Conservation (phyloP, 768 basidiomycete species). For the Mycena latifolia region DNA sequence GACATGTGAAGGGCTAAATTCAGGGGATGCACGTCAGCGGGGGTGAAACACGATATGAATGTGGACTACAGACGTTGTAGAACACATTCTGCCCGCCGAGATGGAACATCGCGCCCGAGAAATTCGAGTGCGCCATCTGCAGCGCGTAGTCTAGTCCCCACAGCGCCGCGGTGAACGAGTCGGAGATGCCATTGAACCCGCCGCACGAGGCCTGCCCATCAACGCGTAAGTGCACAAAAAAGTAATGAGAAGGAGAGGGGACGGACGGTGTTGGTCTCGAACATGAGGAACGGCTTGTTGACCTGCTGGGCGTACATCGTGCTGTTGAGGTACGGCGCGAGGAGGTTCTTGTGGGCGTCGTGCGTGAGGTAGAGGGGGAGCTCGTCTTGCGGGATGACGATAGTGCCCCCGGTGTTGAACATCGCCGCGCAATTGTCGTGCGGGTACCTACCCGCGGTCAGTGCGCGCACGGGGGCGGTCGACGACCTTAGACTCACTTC, state of each 20-base stretch:
- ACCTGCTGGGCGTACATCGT: constrained; percentile 46
- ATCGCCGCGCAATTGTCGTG: background rate
- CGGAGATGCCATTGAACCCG: constrained; percentile 63
- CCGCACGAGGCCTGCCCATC: constrained; percentile 63
- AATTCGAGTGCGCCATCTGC: constrained; percentile 58
- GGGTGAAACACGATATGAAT: constrained; percentile 36
- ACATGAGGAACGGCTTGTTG: constrained; percentile 60
- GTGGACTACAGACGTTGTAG: constrained; percentile 52
- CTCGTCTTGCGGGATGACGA: constrained; percentile 49
- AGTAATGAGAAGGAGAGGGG: too few species aligned
- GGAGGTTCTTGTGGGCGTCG: constrained; percentile 48
- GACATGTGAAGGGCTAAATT: constrained; percentile 12
- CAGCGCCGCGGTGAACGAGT: constrained; percentile 62
- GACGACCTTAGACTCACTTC: constrained; percentile 53
- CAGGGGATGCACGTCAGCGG: constrained; percentile 20
- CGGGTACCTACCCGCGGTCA: constrained; percentile 45
- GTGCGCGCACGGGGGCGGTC: background rate
- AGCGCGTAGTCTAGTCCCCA: constrained; percentile 65
- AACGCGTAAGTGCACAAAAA: too few species aligned
- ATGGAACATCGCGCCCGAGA: constrained; percentile 47
- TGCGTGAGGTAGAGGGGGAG: constrained; percentile 61
- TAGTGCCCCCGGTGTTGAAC: constrained; percentile 8
- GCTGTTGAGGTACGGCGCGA: constrained; percentile 51
- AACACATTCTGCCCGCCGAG: constrained; percentile 61
- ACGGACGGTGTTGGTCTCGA: constrained; percentile 54